A percentile compares a stretch with the other conserved stretches of the same genome.
Evolutionary conservation across 2,329 filamentous ascomycete species (phyloP).

Genomic region (Aspergillus hortae): DNA sequence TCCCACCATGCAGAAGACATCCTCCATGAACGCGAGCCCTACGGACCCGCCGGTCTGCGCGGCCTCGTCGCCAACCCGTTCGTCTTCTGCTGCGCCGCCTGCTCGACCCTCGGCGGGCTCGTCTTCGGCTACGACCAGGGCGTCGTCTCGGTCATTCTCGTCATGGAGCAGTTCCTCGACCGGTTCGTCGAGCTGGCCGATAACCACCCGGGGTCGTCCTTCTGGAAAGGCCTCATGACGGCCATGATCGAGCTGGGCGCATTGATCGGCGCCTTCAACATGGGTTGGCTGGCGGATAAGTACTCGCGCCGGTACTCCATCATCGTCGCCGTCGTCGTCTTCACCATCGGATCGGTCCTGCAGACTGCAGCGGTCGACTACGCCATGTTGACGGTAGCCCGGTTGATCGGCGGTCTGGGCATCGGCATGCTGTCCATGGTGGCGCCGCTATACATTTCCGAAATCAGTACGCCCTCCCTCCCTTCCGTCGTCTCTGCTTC

Average conservation of each 20-base stretch:
- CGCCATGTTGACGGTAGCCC: conserved; percentile 49
- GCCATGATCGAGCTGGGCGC: conserved; percentile 57
- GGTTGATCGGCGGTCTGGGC: conserved; percentile 50
- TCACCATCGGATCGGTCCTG: conserved; percentile 49
- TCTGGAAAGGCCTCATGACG: conserved; percentile 48
- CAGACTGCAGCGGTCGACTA: conserved; percentile 52
- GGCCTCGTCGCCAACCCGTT: conserved; percentile 49
- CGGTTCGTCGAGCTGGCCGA: conserved; percentile 44
- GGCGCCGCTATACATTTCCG: conserved; percentile 52
- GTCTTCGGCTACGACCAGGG: conserved; percentile 50
- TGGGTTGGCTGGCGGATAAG: conserved; percentile 51
- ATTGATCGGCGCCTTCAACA: conserved; percentile 43
- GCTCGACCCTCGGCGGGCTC: conserved; percentile 49
- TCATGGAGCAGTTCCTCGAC: conserved; percentile 51
- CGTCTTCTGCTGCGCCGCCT: conserved; percentile 50
- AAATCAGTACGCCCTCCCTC: conserved; percentile 36
- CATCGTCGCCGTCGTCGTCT: conserved; percentile 49
- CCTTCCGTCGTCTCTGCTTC: background rate
- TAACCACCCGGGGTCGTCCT: conserved; percentile 34
- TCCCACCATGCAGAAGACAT: conserved; percentile 33
- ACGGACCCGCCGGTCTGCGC: conserved; percentile 38
- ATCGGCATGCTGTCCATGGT: conserved; percentile 52
- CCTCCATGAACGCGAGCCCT: conserved; percentile 27
- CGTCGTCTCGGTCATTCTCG: conserved; percentile 46
- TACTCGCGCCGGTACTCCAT: conserved; percentile 53